Percentiles rank a stretch among this genome's conserved stretches.
These are phyloP conservation scores for Achaetomium macrosporum DNA, from an alignment of 2,329 filamentous ascomycete species.

Conservation along the genomic window DNA sequence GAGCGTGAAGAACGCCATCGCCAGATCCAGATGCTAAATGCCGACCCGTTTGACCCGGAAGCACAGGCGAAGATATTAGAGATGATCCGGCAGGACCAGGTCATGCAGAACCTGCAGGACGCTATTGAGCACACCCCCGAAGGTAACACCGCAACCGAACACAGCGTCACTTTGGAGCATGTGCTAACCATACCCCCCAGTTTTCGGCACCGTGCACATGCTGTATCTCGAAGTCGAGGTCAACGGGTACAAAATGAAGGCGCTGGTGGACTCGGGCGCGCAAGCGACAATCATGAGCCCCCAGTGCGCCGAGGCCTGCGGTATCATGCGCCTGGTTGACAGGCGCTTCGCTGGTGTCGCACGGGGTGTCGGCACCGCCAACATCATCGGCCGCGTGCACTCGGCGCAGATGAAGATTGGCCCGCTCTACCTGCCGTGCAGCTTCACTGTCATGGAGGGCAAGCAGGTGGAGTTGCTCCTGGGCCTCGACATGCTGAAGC, in stretches of 20 bases:
- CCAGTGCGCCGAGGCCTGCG: conserved; percentile 80
- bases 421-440: conserved; percentile 78
- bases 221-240: conserved; percentile 95
- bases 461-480: conserved; percentile 92
- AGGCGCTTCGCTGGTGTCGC: conserved; percentile 87
- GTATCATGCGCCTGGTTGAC: conserved; percentile 94
- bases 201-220: conserved; percentile 92
- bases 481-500: conserved; percentile 93
- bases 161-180: background rate
- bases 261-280: conserved; percentile 93
- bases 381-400: conserved; percentile 91
- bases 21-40: conserved; percentile 79
- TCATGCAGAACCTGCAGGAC: conserved; percentile 92
- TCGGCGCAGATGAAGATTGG: conserved; percentile 94
- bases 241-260: conserved; percentile 87
- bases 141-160: conserved; percentile 47
- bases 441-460: conserved; percentile 99
- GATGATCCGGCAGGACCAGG: conserved; percentile 89
- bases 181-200: conserved; percentile 41
- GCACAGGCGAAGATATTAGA: conserved; percentile 91
- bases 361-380: conserved; percentile 87
- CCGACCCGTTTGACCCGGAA: conserved; percentile 90
- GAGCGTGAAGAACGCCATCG: conserved; percentile 72
- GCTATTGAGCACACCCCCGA: conserved; percentile 97
- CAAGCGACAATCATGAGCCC: conserved; percentile 99